These are phyloP conservation scores for Cucumis cinereus DNA, from an alignment of 306 rosid genomes.

Conservation along the genomic window DNA sequence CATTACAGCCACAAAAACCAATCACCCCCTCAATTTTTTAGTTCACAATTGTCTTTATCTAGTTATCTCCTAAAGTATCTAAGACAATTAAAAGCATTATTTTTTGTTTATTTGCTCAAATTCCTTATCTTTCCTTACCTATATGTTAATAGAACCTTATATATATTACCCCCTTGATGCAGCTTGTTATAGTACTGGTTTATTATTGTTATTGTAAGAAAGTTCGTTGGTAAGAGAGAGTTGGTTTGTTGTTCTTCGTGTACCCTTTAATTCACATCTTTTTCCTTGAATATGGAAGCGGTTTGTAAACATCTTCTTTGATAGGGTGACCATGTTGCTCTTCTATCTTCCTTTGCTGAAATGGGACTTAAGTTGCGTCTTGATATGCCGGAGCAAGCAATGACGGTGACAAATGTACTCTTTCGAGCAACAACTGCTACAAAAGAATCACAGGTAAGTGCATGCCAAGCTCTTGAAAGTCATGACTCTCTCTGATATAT, in stretches of 20 bases:
- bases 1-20: background rate
- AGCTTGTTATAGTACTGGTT: background rate
- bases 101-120: background rate
- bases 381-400: slow-evolving; percentile 93
- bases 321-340: slow-evolving; percentile 93
- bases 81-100: background rate
- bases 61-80: background rate
- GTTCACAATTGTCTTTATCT: background rate
- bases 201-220: background rate
- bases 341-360: slow-evolving; percentile 87
- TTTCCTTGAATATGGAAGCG: slow-evolving; percentile 3
- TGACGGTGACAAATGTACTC: slow-evolving; percentile 66
- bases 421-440: slow-evolving; percentile 80
- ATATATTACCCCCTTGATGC: background rate
- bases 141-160: background rate
- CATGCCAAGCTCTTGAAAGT: slow-evolving; percentile 10
- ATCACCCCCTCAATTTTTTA: background rate
- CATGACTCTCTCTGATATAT: slow-evolving; percentile 5
- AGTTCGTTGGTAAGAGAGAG: background rate
- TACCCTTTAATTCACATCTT: slow-evolving; percentile 7
- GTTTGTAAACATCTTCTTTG: slow-evolving; percentile 18
- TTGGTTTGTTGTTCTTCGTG: background rate
- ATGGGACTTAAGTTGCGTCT: slow-evolving; percentile 94
- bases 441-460: slow-evolving; percentile 48
- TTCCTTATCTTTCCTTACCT: background rate